Evolutionary conservation across 75 land plant genomes (phyloP), one percentile per base, ranked within the genome.

Genomic region (Sequoia sempervirens): DNA sequence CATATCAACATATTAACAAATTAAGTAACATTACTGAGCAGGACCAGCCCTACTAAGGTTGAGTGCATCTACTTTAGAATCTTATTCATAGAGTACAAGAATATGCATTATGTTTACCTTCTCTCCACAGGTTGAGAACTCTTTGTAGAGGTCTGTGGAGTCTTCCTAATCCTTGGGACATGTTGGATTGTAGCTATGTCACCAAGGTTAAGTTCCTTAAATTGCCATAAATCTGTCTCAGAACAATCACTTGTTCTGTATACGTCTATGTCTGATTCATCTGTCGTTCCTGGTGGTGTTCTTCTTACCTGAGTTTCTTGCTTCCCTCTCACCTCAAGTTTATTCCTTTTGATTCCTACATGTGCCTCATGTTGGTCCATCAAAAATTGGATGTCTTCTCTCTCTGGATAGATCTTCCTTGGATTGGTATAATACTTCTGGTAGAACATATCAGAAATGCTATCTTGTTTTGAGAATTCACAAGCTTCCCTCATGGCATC

Each of bases 361-460:
- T 85, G 84, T 43, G 75, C 85, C 38, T 82, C 83, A 80, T 79
- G 84, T 28, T 85, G 45, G 26, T 79, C 87, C 52, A 79, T 80
- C 87, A 80, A 81, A 45, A 90, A 73, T 74, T 88, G 84, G 36
- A 80, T 84, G 1, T 89, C 85, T 81, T 86, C 92, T 56, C 84
- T 75, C 20, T 88, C 92, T 76, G 85, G 86, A 52, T 80, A 50
- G 69, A 75, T 78, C 28, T 86, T 90, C 61, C 80, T 83, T 2
- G 74, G 47, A 72, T 83, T 82, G 26, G 70, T 30, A 32, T 43
- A 78, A 43, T 83, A 81, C n/a, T 76, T 82, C 46, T 75, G 46
- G 74, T 58, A 81, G 28, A 84, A 81, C 58, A 81, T 73, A 68
- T 87, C 87, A 18, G 86, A 80, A 18, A 83, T 47, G 75, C 85